These are phyloP conservation scores for Umbilicus rupestris DNA, from an alignment of 164 flowering plant genomes.

Conservation along the genomic window DNA sequence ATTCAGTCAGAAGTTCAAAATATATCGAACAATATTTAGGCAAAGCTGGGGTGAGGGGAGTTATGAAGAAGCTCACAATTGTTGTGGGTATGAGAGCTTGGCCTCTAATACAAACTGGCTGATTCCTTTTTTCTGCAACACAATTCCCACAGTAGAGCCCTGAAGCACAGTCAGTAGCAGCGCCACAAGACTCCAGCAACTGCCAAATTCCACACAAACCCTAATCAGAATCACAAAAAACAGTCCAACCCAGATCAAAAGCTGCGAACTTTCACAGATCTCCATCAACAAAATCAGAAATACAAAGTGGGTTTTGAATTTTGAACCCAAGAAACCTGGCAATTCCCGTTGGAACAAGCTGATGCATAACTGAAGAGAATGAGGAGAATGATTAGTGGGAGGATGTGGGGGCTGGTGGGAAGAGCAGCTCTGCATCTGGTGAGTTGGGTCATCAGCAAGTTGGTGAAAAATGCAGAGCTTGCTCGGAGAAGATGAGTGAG, in stretches of 20 bases:
- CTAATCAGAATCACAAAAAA: slow-evolving; percentile 50
- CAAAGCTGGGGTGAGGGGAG: too few relatives aligned
- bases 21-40: too few relatives aligned
- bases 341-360: slow-evolving; percentile 51
- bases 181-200: slow-evolving; percentile 59
- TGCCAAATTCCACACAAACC: slow-evolving; percentile 67
- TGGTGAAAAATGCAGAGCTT: slow-evolving; percentile 19
- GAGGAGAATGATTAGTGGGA: slow-evolving; percentile 14
- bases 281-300: slow-evolving; percentile 7
- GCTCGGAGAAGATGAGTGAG: slow-evolving; percentile 10
- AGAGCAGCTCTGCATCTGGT: slow-evolving; percentile 24
- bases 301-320: background rate
- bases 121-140: slow-evolving; percentile 49
- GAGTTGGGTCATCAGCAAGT: background rate
- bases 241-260: slow-evolving; percentile 56
- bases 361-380: slow-evolving; percentile 13
- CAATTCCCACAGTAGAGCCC: slow-evolving; percentile 89
- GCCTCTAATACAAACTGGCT: slow-evolving; percentile 73
- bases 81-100: slow-evolving; percentile 62
- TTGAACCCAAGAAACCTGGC: slow-evolving; percentile 37
- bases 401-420: slow-evolving; percentile 16
- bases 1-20: background rate
- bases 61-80: slow-evolving; percentile 33
- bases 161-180: slow-evolving; percentile 55
- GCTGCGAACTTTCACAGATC: slow-evolving; percentile 13